Evolutionary conservation across 2,329 filamentous ascomycete genomes (phyloP).

Genomic region (Chaetothyriales sp.): DNA sequence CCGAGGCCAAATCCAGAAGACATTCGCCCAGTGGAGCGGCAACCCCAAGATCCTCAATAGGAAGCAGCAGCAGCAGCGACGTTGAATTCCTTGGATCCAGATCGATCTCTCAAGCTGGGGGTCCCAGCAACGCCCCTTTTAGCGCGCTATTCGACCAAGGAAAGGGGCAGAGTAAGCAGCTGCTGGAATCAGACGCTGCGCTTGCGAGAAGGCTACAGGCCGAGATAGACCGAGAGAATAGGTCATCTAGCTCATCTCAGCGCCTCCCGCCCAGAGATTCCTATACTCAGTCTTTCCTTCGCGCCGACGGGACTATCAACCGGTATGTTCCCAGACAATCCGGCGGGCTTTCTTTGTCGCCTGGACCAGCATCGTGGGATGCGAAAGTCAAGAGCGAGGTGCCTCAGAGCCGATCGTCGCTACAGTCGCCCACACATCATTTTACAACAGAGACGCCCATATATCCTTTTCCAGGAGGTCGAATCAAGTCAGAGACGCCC

Average conservation of each 20-base stretch:
- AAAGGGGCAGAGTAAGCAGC: conserved; percentile 1
- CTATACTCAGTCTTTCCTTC: conserved; percentile 13
- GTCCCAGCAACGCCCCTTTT: background rate
- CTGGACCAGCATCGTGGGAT: background rate
- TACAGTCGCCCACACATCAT: background rate
- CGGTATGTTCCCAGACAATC: conserved; percentile 1
- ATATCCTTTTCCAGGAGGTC: too few species aligned
- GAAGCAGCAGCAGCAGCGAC: conserved; percentile 4
- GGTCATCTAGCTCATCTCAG: conserved; percentile 2
- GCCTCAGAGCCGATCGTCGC: background rate
- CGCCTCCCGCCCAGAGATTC: background rate
- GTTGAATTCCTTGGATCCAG: background rate
- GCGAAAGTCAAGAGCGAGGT: background rate
- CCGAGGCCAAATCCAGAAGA: conserved; percentile 14
- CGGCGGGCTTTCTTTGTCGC: background rate
- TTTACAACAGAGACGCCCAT: background rate
- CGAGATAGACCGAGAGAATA: conserved; percentile 13
- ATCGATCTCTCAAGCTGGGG: background rate
- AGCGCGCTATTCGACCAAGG: background rate
- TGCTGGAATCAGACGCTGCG: conserved; percentile 17
- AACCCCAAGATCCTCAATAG: conserved; percentile 6
- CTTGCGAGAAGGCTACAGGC: conserved; percentile 26
- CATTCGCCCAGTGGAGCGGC: conserved; percentile 10
- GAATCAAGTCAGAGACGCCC: too few species aligned
- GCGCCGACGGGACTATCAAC: conserved; percentile 10